A percentile compares a stretch with the other conserved stretches of the same genome.
Evolutionary conservation across 805 yeast species (phyloP).

Genomic region (Naumovozyma castellii): DNA sequence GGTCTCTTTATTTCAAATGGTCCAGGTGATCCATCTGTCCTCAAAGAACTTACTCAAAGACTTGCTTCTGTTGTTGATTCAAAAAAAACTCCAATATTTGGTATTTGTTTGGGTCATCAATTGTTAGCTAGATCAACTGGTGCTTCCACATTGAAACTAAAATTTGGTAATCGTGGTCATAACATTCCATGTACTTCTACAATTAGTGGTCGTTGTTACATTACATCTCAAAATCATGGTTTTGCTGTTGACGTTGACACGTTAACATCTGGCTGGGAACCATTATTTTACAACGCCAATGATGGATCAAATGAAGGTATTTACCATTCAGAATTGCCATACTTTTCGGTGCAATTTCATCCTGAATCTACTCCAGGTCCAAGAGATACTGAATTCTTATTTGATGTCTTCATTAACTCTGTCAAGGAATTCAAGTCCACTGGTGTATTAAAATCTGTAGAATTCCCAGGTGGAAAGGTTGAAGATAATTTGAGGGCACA

Average conservation of each 20-base stretch:
- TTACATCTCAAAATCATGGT: constrained; percentile 98
- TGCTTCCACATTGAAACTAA: constrained; percentile 82
- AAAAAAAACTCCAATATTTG: constrained; percentile 82
- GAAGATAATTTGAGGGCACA: constrained; percentile 66
- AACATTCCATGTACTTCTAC: constrained; percentile 91
- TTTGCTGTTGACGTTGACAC: constrained; percentile 85
- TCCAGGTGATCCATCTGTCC: constrained; percentile 96
- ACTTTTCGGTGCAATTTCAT: constrained; percentile 96
- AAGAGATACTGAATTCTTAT: constrained; percentile 93
- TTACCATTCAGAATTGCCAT: constrained; percentile 78
- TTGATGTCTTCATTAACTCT: constrained; percentile 82
- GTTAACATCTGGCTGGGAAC: constrained; percentile 76
- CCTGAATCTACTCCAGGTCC: constrained; percentile 99
- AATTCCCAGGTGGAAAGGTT: constrained; percentile 81
- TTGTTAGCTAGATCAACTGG: constrained; percentile 91
- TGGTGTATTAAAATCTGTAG: constrained; percentile 52
- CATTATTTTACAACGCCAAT: constrained; percentile 88
- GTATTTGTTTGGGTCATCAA: constrained; percentile 98
- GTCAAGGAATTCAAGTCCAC: constrained; percentile 58
- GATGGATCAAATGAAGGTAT: constrained; percentile 99
- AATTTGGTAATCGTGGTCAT: constrained; percentile 99
- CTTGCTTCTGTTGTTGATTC: constrained; percentile 49
- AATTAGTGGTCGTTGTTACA: constrained; percentile 91
- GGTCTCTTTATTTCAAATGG: constrained; percentile 96
- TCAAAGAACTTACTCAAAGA: constrained; percentile 56